Base-by-base conservation (phyloP, 2,329 filamentous ascomycete genomes). In the Zasmidium angulare region DNA sequence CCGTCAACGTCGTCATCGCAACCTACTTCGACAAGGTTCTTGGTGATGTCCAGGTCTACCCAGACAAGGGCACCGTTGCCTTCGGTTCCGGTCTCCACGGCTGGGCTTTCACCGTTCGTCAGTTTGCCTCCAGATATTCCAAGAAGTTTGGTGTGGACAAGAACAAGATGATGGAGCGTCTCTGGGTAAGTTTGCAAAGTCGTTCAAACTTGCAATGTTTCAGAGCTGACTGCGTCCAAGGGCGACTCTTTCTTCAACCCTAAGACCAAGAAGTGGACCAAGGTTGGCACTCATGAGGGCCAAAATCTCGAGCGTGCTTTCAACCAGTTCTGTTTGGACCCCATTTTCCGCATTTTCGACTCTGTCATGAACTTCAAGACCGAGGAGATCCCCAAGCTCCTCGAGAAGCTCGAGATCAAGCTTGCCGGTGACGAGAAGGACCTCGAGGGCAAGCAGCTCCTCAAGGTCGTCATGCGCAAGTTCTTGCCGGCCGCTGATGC, bases 91-190 rank as follows among this genome's bases (percentile, higher is more conserved):
- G 93, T 89, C 93, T 98, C 67, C 95, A 99, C 86, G 95, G 95
- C 81, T 99, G 95, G 95, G 93, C 92, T 76, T 99, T 99, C 89
- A 99, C 95, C 75, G 83, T 98, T 84, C 91, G 95, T 77, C 95
- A 99, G 82, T 99, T 99, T 81, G 95, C 95, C 72, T 80, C 86
- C 77, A 88, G 89, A 75, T 99, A 99, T 81, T 90, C 93, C 82
- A 98, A 98, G 92, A 99, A 99, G 84, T 99, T 99, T 75, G 95
- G 95, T 89, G 95, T 99, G 74, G 93, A 99, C 88, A 93, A 93
- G 81, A 89, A 88, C 84, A 98, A 98, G 91, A 97, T 99, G 95
- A 96, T 98, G 90, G 91, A 97, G 85, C 92, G 95, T 89, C 91
- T 99, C 72, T 99, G 95, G 95, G 88, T 91, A 81, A 79, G 86